These are phyloP conservation scores for Saccharomycodes ludwigii DNA, from an alignment of 805 yeast genomes.

Conservation along the genomic window DNA sequence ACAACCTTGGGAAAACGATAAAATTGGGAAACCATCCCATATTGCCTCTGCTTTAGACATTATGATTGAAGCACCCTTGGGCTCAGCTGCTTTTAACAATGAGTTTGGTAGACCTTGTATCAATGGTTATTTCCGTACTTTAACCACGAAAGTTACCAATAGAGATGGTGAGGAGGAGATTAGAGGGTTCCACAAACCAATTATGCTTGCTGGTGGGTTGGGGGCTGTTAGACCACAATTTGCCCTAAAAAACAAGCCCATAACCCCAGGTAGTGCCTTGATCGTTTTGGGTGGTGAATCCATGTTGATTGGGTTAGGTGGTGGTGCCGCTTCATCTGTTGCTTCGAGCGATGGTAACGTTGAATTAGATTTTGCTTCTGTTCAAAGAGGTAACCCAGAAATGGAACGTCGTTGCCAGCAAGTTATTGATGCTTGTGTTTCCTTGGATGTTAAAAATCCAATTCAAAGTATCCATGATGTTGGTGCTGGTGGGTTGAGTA, in stretches of 20 bases:
- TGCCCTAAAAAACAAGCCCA: conserved; percentile 75
- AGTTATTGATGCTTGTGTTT: conserved; percentile 88
- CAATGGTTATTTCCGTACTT: conserved; percentile 90
- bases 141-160: conserved; percentile 66
- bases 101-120: conserved; percentile 98
- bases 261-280: conserved; percentile 83
- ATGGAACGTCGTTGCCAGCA: conserved; percentile 98
- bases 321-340: conserved; percentile 97
- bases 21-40: conserved; percentile 80
- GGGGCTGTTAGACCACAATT: conserved; percentile 92
- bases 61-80: conserved; percentile 95
- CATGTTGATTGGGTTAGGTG: conserved; percentile 97
- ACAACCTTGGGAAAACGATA: conserved; percentile 90
- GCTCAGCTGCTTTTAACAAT: conserved; percentile 96
- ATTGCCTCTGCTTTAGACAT: conserved; percentile 88
- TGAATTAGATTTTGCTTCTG: conserved; percentile 94
- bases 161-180: conserved; percentile 53
- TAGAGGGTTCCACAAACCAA: conserved; percentile 97
- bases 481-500: conserved; percentile 98
- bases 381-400: conserved; percentile 98
- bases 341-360: conserved; percentile 97
- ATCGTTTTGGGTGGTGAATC: conserved; percentile 96
- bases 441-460: conserved; percentile 65
- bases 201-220: conserved; percentile 98
- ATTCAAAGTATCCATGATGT: conserved; percentile 96